phyloP scores from a whole-genome alignment of 371 early-diverging fungal species.

The Mucor irregularis region DNA sequence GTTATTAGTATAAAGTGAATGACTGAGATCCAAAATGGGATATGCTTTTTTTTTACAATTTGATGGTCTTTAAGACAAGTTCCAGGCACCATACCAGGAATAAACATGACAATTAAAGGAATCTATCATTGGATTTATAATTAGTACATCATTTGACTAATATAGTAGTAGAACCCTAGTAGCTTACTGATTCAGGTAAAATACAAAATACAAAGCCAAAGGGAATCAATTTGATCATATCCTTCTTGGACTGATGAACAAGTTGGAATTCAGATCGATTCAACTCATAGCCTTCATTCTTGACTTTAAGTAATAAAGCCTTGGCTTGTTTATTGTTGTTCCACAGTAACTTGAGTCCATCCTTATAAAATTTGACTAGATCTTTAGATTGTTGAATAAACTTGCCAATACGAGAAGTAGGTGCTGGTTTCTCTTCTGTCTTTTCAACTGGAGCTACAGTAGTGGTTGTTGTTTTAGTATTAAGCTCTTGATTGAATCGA shows the following conservation, averaged over 20 bases:
- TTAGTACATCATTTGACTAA: neutral
- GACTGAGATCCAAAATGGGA: too few relatives aligned
- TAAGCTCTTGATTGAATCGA: neutral
- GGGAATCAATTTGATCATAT: conserved; percentile 60
- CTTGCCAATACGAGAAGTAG: conserved; percentile 24
- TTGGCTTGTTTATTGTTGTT: conserved; percentile 51
- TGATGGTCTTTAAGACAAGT: conserved; percentile 62
- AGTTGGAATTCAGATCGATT: conserved; percentile 56
- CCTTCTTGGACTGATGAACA: conserved; percentile 49
- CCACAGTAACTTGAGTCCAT: conserved; percentile 62
- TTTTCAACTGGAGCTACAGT: too few relatives aligned
- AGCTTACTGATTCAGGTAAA: conserved; percentile 59
- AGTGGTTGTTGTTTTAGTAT: neutral
- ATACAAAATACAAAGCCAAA: conserved; percentile 58
- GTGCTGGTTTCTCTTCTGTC: neutral
- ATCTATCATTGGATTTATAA: conserved; percentile 32
- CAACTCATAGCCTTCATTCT: conserved; percentile 43
- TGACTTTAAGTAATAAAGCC: conserved; percentile 28
- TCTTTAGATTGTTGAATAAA: conserved; percentile 46
- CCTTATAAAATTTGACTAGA: conserved; percentile 52
- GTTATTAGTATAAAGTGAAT: too few relatives aligned
- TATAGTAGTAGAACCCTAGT: neutral
- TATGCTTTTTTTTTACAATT: conserved; percentile 46
- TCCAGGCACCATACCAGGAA: conserved; percentile 62
- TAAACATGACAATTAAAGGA: conserved; percentile 61